A percentile compares a stretch with the other conserved stretches of the same genome.
phyloP scores from a whole-genome alignment of 2,329 filamentous ascomycete genomes.

The Beauveria pseudobassiana region DNA sequence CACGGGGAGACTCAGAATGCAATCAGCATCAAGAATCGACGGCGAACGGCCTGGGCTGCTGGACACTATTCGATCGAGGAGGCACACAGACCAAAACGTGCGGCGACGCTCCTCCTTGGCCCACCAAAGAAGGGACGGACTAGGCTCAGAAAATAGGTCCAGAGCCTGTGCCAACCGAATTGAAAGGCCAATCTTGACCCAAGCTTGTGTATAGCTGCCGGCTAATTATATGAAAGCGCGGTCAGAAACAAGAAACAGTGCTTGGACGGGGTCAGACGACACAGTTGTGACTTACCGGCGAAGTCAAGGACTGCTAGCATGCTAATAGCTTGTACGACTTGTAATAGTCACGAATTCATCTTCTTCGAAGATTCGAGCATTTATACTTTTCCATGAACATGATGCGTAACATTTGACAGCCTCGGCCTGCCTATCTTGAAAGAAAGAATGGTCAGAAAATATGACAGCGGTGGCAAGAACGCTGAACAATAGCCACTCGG shows the following conservation, averaged over 20 bases:
- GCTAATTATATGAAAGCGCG: background rate
- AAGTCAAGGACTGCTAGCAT: background rate
- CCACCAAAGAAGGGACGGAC: background rate
- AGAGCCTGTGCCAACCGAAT: background rate
- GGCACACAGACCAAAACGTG: conserved; percentile 5
- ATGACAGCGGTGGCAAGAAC: background rate
- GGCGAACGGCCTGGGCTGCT: conserved; percentile 1
- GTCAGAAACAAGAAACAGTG: background rate
- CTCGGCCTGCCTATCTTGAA: background rate
- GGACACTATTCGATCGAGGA: background rate
- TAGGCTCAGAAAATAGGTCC: background rate
- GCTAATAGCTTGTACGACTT: conserved; percentile 48
- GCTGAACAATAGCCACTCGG: background rate
- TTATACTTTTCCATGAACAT: background rate
- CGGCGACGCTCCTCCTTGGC: conserved; percentile 1
- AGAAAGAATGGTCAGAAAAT: background rate
- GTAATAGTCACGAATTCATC: conserved; percentile 69
- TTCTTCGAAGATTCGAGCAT: conserved; percentile 28
- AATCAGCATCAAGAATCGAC: background rate
- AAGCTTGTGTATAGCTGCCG: background rate
- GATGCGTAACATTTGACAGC: background rate
- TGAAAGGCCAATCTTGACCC: background rate
- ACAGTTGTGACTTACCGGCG: background rate
- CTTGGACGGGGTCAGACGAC: background rate
- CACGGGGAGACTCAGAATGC: background rate